Base-by-base conservation (phyloP, 371 early-diverging fungal genomes). In the Circinella umbellata region DNA sequence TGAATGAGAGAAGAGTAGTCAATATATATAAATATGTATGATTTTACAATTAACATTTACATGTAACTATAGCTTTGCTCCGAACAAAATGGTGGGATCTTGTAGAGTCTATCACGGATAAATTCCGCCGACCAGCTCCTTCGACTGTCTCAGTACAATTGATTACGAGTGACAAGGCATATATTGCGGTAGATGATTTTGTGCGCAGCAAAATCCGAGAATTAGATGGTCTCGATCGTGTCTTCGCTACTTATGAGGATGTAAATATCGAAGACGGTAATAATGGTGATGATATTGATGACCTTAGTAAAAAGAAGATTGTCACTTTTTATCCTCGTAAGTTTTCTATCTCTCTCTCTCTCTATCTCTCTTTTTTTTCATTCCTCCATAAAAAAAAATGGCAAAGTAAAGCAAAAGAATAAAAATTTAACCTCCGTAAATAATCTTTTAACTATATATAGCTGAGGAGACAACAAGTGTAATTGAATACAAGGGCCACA, bases 311-410 rank as follows among this genome's bases (percentile, higher is more conserved):
- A 9, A 46, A 67, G 38, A 67, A 76, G 10, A 60, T 69, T 3
- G 76, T 80, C 3, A 69, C 68, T 5, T 66, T 80, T 15, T 65
- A 72, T 69, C 80, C 80, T 38, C 72, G 80, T 77, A 73, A 77
- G 77, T 39, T 6, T 39, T 39, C 4, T 39, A n/a, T n/a, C n/a
- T n/a, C n/a, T n/a, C n/a, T n/a, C n/a, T n/a, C n/a, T n/a, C n/a
- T n/a, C n/a, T n/a, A n/a, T n/a, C n/a, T n/a, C n/a, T n/a, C n/a
- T n/a, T n/a, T n/a, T n/a, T n/a, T n/a, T n/a, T n/a, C n/a, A n/a
- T n/a, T n/a, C n/a, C n/a, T n/a, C n/a, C n/a, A n/a, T n/a, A n/a
- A n/a, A n/a, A n/a, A n/a, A n/a, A n/a, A n/a, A n/a, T n/a, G n/a
- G n/a, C n/a, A n/a, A n/a, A n/a, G n/a, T n/a, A n/a, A n/a, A n/a